Conservation (phyloP, 1,284 basidiomycete genomes). For the Ganoderma sp. region DNA sequence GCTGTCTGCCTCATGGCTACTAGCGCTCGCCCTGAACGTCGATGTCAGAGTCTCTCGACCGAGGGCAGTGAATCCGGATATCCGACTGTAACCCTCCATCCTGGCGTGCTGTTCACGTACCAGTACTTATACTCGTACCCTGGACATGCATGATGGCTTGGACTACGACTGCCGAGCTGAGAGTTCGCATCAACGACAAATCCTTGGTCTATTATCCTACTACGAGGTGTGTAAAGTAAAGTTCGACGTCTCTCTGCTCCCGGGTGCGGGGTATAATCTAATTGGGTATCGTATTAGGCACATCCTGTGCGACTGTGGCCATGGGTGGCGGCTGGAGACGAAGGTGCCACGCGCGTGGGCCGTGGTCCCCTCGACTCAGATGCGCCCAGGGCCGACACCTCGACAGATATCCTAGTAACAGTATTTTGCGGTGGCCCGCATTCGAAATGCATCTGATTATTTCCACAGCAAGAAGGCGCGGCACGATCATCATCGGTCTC, state of each 20-base stretch:
- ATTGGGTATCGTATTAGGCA: neutral
- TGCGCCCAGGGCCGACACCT: neutral
- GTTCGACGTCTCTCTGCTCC: neutral
- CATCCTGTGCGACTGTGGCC: neutral
- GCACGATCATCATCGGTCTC: neutral
- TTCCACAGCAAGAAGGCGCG: neutral
- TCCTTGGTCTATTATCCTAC: neutral
- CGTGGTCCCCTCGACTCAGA: neutral
- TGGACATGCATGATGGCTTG: neutral
- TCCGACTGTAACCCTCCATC: too few relatives aligned
- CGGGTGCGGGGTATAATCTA: neutral
- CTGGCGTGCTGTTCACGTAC: too few relatives aligned
- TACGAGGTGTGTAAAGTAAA: neutral
- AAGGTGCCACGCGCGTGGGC: neutral
- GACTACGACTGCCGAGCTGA: neutral
- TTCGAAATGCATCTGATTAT: neutral
- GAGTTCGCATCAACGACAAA: neutral
- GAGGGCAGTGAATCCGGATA: neutral
- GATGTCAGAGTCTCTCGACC: too few relatives aligned
- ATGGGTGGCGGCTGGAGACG: neutral
- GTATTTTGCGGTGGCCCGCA: neutral
- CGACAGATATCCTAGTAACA: neutral
- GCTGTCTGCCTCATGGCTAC: too few relatives aligned
- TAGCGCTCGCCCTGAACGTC: too few relatives aligned
- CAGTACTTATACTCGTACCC: neutral